Evolutionary conservation across 257 asterid genomes (phyloP).

Genomic region (Mentha longifolia): DNA sequence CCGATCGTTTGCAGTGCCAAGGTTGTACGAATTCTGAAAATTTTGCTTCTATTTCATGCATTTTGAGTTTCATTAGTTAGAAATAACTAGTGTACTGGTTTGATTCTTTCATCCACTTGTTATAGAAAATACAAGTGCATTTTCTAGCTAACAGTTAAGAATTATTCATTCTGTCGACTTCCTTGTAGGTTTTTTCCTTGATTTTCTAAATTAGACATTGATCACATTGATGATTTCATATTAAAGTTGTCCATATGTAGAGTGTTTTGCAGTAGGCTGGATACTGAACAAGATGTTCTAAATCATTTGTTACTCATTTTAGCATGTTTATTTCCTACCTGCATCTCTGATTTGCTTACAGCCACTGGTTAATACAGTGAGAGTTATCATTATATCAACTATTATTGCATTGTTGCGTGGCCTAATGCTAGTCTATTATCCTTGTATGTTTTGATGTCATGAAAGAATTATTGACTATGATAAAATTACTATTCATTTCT

Average conservation of each 20-base stretch:
- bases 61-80: slow-evolving; percentile 1
- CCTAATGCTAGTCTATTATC: background rate
- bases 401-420: slow-evolving; percentile 2
- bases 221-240: slow-evolving; percentile 13
- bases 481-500: background rate
- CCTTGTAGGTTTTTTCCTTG: background rate
- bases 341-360: slow-evolving; percentile 3
- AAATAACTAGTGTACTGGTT: background rate
- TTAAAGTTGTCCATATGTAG: slow-evolving; percentile 8
- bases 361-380: background rate
- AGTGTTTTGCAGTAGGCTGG: slow-evolving; percentile 4
- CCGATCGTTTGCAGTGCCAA: slow-evolving; percentile 84
- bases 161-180: slow-evolving; percentile 17
- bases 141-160: slow-evolving; percentile 1
- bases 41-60: slow-evolving; percentile 13
- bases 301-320: background rate
- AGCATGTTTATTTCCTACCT: background rate
- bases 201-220: background rate
- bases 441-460: background rate
- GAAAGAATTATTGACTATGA: slow-evolving; percentile 3
- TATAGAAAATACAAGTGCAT: background rate
- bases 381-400: background rate
- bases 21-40: slow-evolving; percentile 42
- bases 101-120: background rate
- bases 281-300: background rate